These are phyloP conservation scores for Fusarium sacchari DNA, from an alignment of 2,329 filamentous ascomycete species.

Conservation along the genomic window DNA sequence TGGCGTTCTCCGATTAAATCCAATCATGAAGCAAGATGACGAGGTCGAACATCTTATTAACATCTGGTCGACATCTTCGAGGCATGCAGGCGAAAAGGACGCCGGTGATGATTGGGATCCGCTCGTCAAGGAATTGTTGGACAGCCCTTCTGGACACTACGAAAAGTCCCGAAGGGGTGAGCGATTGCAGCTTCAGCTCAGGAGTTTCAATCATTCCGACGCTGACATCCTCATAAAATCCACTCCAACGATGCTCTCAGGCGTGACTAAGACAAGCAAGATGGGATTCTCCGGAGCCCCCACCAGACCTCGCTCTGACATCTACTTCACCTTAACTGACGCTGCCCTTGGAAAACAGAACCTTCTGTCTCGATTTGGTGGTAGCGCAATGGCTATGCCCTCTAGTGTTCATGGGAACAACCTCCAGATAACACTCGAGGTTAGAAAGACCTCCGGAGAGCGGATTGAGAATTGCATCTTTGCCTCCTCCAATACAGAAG, in stretches of 20 bases:
- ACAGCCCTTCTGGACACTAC: conserved; percentile 78
- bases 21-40: conserved; percentile 75
- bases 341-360: conserved; percentile 83
- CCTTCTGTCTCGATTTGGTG: conserved; percentile 70
- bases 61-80: conserved; percentile 76
- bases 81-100: conserved; percentile 64
- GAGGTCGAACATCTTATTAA: conserved; percentile 80
- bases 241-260: conserved; percentile 87
- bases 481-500: conserved; percentile 81
- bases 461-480: conserved; percentile 90
- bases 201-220: conserved; percentile 80
- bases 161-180: conserved; percentile 78
- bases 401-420: conserved; percentile 73
- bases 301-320: conserved; percentile 88
- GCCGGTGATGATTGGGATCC: conserved; percentile 76
- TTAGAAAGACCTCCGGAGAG: conserved; percentile 80
- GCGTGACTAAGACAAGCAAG: conserved; percentile 82
- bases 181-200: conserved; percentile 81
- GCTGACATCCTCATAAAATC: conserved; percentile 83
- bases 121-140: conserved; percentile 77
- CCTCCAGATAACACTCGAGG: conserved; percentile 88
- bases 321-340: conserved; percentile 87
- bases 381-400: conserved; percentile 78
- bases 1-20: conserved; percentile 80
- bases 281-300: conserved; percentile 95